These are phyloP conservation scores for Aspergillus ochraceoroseus DNA, from an alignment of 2,329 filamentous ascomycete species.

Conservation along the genomic window DNA sequence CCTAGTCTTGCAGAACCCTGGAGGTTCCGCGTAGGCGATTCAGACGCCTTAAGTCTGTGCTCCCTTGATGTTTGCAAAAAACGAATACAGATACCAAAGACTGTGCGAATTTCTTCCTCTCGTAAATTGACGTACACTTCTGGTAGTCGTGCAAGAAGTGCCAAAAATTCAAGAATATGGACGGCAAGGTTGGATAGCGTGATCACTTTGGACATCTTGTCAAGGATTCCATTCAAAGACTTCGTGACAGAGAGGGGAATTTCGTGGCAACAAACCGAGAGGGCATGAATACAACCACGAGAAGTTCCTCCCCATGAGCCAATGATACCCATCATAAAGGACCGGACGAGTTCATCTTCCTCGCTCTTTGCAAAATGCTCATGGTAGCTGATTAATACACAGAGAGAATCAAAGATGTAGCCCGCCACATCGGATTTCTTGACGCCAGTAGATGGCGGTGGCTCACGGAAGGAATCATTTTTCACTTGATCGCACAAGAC, in stretches of 20 bases:
- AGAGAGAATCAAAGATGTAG: constrained; percentile 80
- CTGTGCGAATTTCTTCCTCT: constrained; percentile 85
- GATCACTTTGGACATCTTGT: constrained; percentile 93
- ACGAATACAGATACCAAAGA: constrained; percentile 91
- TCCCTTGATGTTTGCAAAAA: constrained; percentile 87
- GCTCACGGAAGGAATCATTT: constrained; percentile 71
- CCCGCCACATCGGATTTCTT: constrained; percentile 84
- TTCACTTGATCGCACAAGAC: constrained; percentile 79
- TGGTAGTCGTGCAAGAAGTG: constrained; percentile 76
- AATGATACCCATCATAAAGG: constrained; percentile 75
- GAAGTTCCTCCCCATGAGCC: constrained; percentile 79
- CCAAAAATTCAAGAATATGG: constrained; percentile 94
- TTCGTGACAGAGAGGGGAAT: constrained; percentile 82
- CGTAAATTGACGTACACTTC: constrained; percentile 83
- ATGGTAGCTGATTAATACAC: constrained; percentile 86
- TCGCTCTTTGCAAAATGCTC: constrained; percentile 76
- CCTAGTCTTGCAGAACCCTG: constrained; percentile 42
- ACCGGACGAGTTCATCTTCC: constrained; percentile 80
- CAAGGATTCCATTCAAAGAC: constrained; percentile 75
- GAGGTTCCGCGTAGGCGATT: constrained; percentile 32
- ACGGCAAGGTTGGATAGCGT: constrained; percentile 87
- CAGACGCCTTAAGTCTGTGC: constrained; percentile 35
- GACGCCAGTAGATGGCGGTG: constrained; percentile 70
- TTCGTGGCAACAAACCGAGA: constrained; percentile 93
- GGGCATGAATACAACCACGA: constrained; percentile 87